Percentiles rank a stretch among this genome's conserved stretches.
Evolutionary conservation across 306 rosid species (phyloP).

Genomic region (Quercus variabilis): DNA sequence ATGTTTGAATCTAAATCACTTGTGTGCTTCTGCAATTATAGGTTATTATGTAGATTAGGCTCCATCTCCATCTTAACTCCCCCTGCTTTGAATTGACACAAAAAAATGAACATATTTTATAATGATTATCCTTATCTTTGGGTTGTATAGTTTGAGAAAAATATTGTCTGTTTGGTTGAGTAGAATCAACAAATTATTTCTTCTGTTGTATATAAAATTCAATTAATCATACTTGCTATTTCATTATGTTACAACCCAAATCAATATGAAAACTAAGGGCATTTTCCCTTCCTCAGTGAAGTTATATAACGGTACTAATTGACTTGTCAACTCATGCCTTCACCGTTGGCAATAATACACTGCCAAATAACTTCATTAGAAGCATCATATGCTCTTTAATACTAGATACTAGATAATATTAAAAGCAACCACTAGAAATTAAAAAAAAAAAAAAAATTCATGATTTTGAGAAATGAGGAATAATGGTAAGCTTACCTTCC

Average conservation of each 20-base stretch:
- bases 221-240: neutral
- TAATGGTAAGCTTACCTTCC: conserved; percentile 56
- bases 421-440: neutral
- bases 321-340: neutral
- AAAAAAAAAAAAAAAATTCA: neutral
- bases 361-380: neutral
- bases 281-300: neutral
- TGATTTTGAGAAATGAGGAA: neutral
- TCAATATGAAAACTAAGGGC: neutral
- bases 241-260: neutral
- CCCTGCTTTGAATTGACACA: neutral
- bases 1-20: neutral
- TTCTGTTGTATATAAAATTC: neutral
- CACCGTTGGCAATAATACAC: neutral
- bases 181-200: neutral
- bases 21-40: neutral
- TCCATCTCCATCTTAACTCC: neutral
- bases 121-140: neutral
- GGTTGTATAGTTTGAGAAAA: neutral
- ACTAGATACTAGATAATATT: neutral
- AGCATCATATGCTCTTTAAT: neutral
- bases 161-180: neutral
- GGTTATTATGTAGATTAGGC: neutral
- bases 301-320: neutral
- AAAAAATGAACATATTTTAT: neutral